phyloP scores from a whole-genome alignment of 139 green algal species.

The Asterochloris sp. region DNA sequence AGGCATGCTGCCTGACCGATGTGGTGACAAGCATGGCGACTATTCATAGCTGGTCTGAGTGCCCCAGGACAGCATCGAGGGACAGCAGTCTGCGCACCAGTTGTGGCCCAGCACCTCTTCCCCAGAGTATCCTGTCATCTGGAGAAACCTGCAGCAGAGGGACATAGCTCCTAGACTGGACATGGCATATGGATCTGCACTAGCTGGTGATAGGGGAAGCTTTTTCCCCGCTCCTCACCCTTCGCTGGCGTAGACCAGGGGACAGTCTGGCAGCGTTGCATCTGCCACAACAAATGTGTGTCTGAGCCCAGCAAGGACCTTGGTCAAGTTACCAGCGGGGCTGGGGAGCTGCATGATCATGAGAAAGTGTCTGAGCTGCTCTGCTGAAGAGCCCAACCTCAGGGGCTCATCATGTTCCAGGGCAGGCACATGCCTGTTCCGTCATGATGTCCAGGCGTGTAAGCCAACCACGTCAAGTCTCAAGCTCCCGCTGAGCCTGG shows the following conservation, averaged over 20 bases:
- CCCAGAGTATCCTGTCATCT: slow-evolving; percentile 93
- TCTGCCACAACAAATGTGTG: slow-evolving; percentile 96
- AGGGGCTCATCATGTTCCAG: no score
- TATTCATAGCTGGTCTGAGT: not conserved
- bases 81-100: slow-evolving; percentile 60
- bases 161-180: not conserved
- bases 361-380: not conserved
- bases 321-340: slow-evolving; percentile 66
- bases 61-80: no score
- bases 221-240: slow-evolving; percentile 33
- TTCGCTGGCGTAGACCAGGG: slow-evolving; percentile 93
- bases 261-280: slow-evolving; percentile 89
- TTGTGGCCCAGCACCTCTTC: slow-evolving; percentile 96
- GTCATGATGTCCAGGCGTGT: not conserved
- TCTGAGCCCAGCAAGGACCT: slow-evolving; percentile 73
- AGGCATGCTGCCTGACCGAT: no score
- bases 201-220: no score
- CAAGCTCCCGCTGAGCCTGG: no score
- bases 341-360: slow-evolving; percentile 30
- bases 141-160: slow-evolving; percentile 77
- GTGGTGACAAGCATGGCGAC: not conserved
- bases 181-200: not conserved
- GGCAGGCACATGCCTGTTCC: no score
- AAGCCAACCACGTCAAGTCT: not conserved
- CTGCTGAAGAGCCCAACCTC: not conserved